Evolutionary conservation across 345 rosid genomes (phyloP), one percentile per base, ranked within the genome.

Genomic region (Populus ilicifolia): DNA sequence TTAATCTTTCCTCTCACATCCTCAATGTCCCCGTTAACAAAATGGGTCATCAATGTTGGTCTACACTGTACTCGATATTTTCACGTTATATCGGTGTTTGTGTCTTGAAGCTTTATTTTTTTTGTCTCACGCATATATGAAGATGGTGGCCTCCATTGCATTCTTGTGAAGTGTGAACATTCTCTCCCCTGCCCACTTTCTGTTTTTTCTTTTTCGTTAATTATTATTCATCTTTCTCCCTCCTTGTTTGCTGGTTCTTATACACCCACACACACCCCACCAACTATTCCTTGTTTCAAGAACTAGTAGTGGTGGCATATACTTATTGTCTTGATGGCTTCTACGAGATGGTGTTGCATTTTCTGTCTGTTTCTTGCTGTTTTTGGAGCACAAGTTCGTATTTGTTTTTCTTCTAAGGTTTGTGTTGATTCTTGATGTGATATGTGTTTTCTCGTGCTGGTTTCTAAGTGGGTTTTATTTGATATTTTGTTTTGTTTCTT

Each of bases 341-440:
- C 64, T 1, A 1, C 10, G 25, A 59, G 64, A n/a, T 59, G 64
- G 64, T n/a, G 64, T 10, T n/a, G 64, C 71, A 21, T 65, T 70
- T 65, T 65, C 71, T 44, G 67, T 66, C 71, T 74, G 27, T 67
- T 69, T 18, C 18, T 69, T 38, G 20, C 29, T 56, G 39, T 39
- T 68, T 38, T 69, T 35, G 14, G 11, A 4, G 41, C 21, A 23
- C 21, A 56, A 36, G 5, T 76, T 38, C 41, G 52, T 39, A 25
- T 38, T 12, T 76, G 59, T 54, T 44, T 4, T 69, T 69, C 73
- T 69, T 76, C 78, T 16, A 75, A 75, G 78, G 78, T 75, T 41
- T 23, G 25, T n/a, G 44, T 12, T 18, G 4, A 39, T 38, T 38
- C 52, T 46, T 43, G 20, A 70, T 5, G 16, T 23, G 18, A 12